Evolutionary conservation across 805 yeast genomes (phyloP), one percentile per base, ranked within the genome.

Genomic region (Huiozyma naganishii): DNA sequence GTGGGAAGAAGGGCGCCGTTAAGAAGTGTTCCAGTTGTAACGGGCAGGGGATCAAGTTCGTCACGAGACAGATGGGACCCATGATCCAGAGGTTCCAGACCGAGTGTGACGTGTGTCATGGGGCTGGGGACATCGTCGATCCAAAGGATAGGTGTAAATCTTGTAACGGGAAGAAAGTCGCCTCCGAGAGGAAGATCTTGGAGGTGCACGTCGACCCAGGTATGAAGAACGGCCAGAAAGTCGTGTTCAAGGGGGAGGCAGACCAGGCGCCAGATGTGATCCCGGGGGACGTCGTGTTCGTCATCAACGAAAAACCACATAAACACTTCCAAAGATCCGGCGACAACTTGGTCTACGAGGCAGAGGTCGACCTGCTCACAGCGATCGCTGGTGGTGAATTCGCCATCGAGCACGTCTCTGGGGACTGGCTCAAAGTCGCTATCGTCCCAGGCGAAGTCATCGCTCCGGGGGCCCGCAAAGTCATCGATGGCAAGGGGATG

Each of bases 21-120:
- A 83, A 83, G 72, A 79, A 79, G 57, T 92, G 99, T 79, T 52
- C 79, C 42, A 64, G 78, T 35, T 92, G 99, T 80, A 76, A 77
- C 61, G 99, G 99, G 67, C 74, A 76, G 57, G 99, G 99, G 76
- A 69, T 82, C 66, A 85, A 78, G 67, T 82, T 90, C 52, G 83
- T 88, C 53, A 86, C 96, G 42, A 84, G 95, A 72, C 97, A 92
- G 70, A 89, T 92, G 96, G 99, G 99, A 56, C 96, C 95, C 53
- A 87, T 92, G 89, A 84, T 92, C 59, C 99, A 92, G 73, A 84
- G 96, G 74, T 85, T 85, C 79, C 97, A 92, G 72, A 79, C 94
- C 39, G 80, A 79, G 43, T 92, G 99, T 83, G 90, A 84, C 54
- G 80, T 68, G 47, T 92, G 99, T 79, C 69, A 78, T 52, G 98